Evolutionary conservation across 345 rosid genomes (phyloP), one percentile per base, ranked within the genome.

Genomic region (Ceriops zippeliana): DNA sequence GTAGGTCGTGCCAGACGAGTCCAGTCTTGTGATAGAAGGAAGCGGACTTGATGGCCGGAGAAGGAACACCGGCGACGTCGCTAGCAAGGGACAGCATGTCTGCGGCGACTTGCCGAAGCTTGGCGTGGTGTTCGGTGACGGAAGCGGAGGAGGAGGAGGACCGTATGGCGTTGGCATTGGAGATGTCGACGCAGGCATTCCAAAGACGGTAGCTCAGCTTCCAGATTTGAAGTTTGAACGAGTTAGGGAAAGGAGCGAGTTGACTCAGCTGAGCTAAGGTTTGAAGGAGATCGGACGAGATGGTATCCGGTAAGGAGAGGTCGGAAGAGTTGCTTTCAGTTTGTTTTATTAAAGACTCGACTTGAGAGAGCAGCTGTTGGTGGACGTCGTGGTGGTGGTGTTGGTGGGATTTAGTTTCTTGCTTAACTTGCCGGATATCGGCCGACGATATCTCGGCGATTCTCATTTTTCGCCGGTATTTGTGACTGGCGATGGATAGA

Each of bases 161-260:
- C 54, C 76, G 72, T 68, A 83, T 73, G 67, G 83, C 47, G 21
- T 81, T 81, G 37, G 87, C 76, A 58, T 95, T 95, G 70, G 91
- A 84, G 67, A 82, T 86, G 80, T 95, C 96, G 62, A 95, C 97
- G 66, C 96, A 95, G 65, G 99, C 83, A 76, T 92, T 95, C 97
- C 99, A 95, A 66, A 95, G 92, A 65, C 96, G 90, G 74, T 87
- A 91, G 72, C 96, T 85, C 75, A 89, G 91, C 77, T 93, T 95
- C 97, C 99, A 91, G 54, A 89, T 32, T 35, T 81, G 75, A 70
- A 91, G 97, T 67, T 86, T 90, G 75, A 85, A 63, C 24, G 90
- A 86, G 71, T 85, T 88, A 8, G 88, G 80, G 67, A 89, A 83
- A 6, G 92, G 93, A 52, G 78, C 77, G 70, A 85, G 83, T 69